Evolutionary conservation across 768 basidiomycete genomes (phyloP).

Genomic region (Austroboletus festivus): DNA sequence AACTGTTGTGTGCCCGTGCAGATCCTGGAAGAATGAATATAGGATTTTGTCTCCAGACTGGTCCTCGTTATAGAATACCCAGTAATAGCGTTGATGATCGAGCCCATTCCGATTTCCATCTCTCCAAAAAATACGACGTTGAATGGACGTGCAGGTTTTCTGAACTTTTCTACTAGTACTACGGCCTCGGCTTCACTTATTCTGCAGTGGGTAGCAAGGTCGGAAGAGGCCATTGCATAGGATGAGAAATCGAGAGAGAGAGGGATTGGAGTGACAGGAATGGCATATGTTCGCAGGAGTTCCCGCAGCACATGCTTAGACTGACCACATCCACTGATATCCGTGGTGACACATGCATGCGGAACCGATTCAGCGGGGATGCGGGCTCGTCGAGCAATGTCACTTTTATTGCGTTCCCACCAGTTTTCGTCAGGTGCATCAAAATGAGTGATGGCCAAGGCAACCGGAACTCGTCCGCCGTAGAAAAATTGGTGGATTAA

Average conservation of each 20-base stretch:
- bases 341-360: too few relatives aligned
- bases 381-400: too few relatives aligned
- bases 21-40: too few relatives aligned
- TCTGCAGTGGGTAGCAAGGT: not conserved
- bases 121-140: conserved; percentile 35
- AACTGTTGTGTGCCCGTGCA: too few relatives aligned
- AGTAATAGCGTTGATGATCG: too few relatives aligned
- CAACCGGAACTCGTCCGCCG: conserved; percentile 28
- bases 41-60: too few relatives aligned
- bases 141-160: not conserved
- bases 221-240: not conserved
- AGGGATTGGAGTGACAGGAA: not conserved
- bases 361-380: too few relatives aligned
- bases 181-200: not conserved
- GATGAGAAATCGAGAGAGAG: not conserved
- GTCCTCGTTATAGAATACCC: too few relatives aligned
- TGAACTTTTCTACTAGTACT: not conserved
- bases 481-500: conserved; percentile 35
- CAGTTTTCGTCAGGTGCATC: too few relatives aligned
- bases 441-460: conserved; percentile 16
- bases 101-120: too few relatives aligned
- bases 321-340: conserved; percentile 5
- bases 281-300: not conserved
- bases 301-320: too few relatives aligned
- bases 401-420: too few relatives aligned